Evolutionary conservation across 352 stramenopile species (phyloP).

Genomic region (Stephanocyclus meneghinianus): DNA sequence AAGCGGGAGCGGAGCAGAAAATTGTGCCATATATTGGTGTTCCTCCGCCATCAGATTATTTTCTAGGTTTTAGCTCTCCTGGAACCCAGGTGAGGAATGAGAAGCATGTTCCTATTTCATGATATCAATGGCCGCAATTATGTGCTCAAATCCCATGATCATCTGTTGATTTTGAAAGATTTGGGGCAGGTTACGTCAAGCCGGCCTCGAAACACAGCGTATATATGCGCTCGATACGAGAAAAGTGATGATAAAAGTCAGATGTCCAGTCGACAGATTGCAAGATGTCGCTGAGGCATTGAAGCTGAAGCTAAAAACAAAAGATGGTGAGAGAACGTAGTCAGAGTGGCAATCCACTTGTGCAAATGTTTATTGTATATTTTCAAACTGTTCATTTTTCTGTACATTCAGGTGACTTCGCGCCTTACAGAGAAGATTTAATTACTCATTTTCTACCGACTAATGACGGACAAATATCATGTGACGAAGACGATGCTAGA

Average conservation of each 20-base stretch:
- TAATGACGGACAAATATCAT: conserved; percentile 65
- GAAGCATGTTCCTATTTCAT: no score
- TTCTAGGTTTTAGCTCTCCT: conserved; percentile 81
- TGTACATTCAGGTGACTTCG: conserved; percentile 52
- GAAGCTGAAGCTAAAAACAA: conserved; percentile 78
- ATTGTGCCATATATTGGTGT: conserved; percentile 26
- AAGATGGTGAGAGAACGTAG: conserved; percentile 58
- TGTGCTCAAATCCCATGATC: neutral
- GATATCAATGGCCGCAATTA: no score
- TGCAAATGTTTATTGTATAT: neutral
- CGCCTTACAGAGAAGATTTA: conserved; percentile 75
- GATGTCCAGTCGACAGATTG: conserved; percentile 77
- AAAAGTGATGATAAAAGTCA: conserved; percentile 82
- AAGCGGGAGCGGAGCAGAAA: conserved; percentile 12
- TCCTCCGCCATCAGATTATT: conserved; percentile 80
- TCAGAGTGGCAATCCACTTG: neutral
- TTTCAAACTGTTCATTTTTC: neutral
- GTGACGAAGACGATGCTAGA: conserved; percentile 48
- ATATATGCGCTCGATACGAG: conserved; percentile 77
- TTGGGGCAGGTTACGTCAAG: conserved; percentile 77
- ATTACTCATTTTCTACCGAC: conserved; percentile 60
- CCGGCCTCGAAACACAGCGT: conserved; percentile 79
- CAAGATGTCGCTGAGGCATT: conserved; percentile 83
- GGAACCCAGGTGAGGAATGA: conserved; percentile 61
- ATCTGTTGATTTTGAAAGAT: conserved; percentile 42